These are phyloP conservation scores for Cladosporium sp. DNA, from an alignment of 2,329 filamentous ascomycete genomes.

Conservation along the genomic window DNA sequence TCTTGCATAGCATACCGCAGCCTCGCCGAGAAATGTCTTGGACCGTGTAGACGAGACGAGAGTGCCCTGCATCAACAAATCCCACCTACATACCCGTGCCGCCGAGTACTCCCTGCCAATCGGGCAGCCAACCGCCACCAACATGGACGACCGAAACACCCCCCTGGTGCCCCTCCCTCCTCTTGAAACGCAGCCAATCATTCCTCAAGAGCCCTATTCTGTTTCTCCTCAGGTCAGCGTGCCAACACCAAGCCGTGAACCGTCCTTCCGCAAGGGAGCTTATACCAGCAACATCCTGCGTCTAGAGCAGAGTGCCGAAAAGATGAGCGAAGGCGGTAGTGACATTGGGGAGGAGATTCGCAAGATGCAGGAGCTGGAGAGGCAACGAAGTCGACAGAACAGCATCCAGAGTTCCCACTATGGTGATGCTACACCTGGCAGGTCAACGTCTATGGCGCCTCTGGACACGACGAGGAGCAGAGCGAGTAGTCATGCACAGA, in stretches of 20 bases:
- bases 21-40: background rate
- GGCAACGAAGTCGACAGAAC: conserved; percentile 23
- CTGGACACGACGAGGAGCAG: conserved; percentile 62
- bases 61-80: background rate
- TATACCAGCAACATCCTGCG: conserved; percentile 66
- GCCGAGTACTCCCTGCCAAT: background rate
- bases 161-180: background rate
- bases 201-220: background rate
- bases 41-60: background rate
- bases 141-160: conserved; percentile 9
- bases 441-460: background rate
- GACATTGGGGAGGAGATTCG: conserved; percentile 76
- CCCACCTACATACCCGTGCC: conserved; percentile 3
- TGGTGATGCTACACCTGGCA: conserved; percentile 14
- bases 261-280: conserved; percentile 31
- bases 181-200: conserved; percentile 2
- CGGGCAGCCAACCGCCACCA: background rate
- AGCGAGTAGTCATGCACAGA: conserved; percentile 54
- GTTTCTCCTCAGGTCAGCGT: conserved; percentile 6
- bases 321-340: conserved; percentile 61
- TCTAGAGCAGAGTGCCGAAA: conserved; percentile 71
- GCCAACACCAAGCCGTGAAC: conserved; percentile 12
- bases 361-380: conserved; percentile 57
- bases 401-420: conserved; percentile 22
- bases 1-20: background rate